phyloP scores from a whole-genome alignment of 345 rosid species.

The Moricandia moricandioides region DNA sequence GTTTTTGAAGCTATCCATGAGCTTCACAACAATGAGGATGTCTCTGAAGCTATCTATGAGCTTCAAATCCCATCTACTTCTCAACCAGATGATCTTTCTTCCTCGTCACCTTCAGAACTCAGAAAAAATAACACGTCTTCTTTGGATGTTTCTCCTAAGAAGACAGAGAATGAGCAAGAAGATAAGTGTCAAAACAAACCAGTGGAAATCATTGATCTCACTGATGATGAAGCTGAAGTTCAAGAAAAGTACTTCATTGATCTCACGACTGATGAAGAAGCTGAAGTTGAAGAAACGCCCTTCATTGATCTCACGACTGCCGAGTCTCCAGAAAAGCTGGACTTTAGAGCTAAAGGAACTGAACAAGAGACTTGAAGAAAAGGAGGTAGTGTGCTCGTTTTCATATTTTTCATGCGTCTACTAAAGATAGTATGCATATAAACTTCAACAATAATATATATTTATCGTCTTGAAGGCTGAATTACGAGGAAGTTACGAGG shows the following conservation, averaged over 20 bases:
- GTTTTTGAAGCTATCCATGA: not conserved
- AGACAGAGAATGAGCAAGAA: not conserved
- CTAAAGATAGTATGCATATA: not conserved
- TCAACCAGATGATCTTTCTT: not conserved
- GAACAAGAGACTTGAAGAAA: slow-evolving; percentile 59
- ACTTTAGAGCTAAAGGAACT: slow-evolving; percentile 68
- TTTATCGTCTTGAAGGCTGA: slow-evolving; percentile 73
- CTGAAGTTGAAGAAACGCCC: not conserved
- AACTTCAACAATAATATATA: not conserved
- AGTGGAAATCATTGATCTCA: not conserved
- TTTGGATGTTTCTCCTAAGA: not conserved
- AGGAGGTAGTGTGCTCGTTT: slow-evolving; percentile 56
- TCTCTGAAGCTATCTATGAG: not conserved
- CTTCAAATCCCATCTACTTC: not conserved
- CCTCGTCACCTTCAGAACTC: not conserved
- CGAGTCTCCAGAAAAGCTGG: slow-evolving; percentile 58
- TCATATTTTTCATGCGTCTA: not conserved
- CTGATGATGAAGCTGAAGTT: not conserved
- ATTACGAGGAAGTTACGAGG: slow-evolving; percentile 59
- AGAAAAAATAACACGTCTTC: not conserved
- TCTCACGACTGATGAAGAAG: not conserved
- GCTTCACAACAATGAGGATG: not conserved
- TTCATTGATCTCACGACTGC: not conserved
- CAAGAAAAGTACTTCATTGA: not conserved
- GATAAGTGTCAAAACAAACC: not conserved